A percentile compares a stretch with the other conserved stretches of the same genome.
Evolutionary conservation across 257 asterid genomes (phyloP).

Genomic region (Solanum tacnaense): DNA sequence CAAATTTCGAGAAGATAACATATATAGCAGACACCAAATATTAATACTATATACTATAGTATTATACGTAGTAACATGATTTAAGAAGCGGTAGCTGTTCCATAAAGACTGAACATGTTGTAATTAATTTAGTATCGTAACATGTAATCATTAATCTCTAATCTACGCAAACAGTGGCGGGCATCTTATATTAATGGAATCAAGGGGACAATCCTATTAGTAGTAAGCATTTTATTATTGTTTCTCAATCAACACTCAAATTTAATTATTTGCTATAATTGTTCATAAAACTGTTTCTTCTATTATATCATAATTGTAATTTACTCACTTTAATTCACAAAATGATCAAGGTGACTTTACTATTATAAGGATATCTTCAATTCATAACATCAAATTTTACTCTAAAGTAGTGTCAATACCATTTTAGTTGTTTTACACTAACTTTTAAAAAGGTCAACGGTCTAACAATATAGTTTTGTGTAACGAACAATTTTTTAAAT

Average conservation of each 20-base stretch:
- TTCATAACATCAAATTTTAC: background rate
- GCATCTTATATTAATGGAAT: constrained; percentile 24
- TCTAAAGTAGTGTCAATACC: too few species aligned
- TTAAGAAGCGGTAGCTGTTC: background rate
- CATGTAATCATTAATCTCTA: constrained; percentile 3
- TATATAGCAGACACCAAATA: background rate
- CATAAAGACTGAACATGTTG: background rate
- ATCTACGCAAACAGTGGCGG: background rate
- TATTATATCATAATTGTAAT: too few species aligned
- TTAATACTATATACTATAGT: background rate
- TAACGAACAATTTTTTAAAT: background rate
- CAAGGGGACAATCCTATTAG: constrained; percentile 34
- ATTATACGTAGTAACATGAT: background rate
- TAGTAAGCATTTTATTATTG: background rate
- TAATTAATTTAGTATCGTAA: background rate
- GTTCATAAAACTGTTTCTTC: background rate
- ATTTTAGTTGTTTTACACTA: too few species aligned
- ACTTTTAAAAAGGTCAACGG: too few species aligned
- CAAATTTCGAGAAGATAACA: background rate
- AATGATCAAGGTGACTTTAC: background rate
- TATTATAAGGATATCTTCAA: background rate
- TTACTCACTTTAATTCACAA: background rate
- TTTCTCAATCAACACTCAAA: background rate
- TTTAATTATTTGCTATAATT: background rate
- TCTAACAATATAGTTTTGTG: background rate